Conservation (phyloP, 495 filamentous ascomycete species). For the Letharia columbiana region DNA sequence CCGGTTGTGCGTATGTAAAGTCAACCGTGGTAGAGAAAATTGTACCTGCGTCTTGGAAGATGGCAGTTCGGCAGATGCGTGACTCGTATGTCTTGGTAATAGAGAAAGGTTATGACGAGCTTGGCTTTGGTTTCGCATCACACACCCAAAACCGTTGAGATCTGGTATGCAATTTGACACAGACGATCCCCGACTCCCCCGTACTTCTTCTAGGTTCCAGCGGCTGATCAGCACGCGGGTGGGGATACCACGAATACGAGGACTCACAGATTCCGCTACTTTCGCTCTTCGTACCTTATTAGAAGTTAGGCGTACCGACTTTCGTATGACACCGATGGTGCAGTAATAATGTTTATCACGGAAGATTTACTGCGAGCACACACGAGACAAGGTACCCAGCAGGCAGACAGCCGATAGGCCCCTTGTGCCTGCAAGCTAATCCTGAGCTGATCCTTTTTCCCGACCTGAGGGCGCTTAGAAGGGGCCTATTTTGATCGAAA, state of each 20-base stretch:
- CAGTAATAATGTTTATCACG: background rate
- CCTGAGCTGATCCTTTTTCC: background rate
- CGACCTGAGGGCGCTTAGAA: background rate
- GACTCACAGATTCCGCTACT: background rate
- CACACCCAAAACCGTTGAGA: slow-evolving; percentile 5
- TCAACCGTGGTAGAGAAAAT: background rate
- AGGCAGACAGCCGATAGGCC: slow-evolving; percentile 2
- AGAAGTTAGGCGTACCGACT: background rate
- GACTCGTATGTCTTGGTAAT: background rate
- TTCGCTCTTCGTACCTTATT: background rate
- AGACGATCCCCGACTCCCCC: background rate
- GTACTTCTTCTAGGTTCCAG: slow-evolving; percentile 6
- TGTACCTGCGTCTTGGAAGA: background rate
- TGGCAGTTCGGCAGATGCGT: background rate
- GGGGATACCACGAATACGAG: background rate
- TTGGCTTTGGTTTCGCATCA: background rate
- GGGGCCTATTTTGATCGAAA: background rate
- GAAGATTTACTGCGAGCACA: background rate
- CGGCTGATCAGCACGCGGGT: slow-evolving; percentile 8
- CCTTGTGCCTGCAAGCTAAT: background rate
- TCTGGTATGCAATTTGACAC: background rate
- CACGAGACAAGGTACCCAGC: background rate
- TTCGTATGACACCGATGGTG: background rate
- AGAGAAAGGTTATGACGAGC: background rate
- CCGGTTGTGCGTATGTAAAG: background rate